These are phyloP conservation scores for Cardamine resedifolia DNA, from an alignment of 345 rosid species.

Conservation along the genomic window DNA sequence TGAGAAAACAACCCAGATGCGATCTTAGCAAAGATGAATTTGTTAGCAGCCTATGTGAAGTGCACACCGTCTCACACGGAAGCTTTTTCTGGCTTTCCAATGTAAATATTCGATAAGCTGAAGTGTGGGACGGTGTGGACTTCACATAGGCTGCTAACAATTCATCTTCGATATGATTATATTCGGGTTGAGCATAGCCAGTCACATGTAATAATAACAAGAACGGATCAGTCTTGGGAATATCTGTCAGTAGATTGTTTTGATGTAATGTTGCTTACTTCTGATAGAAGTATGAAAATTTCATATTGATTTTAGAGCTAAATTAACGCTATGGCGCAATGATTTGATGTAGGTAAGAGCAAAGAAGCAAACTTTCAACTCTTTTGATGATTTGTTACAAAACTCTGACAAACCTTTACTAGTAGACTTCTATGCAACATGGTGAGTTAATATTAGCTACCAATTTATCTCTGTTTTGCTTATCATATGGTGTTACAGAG, in stretches of 20 bases:
- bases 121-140: slow-evolving; percentile 40
- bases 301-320: background rate
- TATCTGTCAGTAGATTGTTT: background rate
- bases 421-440: slow-evolving; percentile 90
- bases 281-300: no score
- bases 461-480: background rate
- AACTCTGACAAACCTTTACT: slow-evolving; percentile 72
- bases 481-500: slow-evolving; percentile 6
- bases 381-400: slow-evolving; percentile 69
- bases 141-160: slow-evolving; percentile 38
- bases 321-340: background rate
- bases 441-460: slow-evolving; percentile 43
- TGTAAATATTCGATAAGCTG: slow-evolving; percentile 29
- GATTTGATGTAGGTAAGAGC: slow-evolving; percentile 51
- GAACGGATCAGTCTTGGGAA: background rate
- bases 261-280: no score
- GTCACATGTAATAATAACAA: slow-evolving; percentile 21
- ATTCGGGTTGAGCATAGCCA: slow-evolving; percentile 20
- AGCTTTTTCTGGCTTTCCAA: slow-evolving; percentile 43
- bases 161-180: slow-evolving; percentile 31
- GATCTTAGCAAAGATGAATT: slow-evolving; percentile 28
- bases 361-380: slow-evolving; percentile 72
- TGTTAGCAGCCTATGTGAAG: slow-evolving; percentile 38
- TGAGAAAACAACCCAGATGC: background rate
- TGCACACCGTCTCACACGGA: slow-evolving; percentile 37